Evolutionary conservation across 2,329 filamentous ascomycete species (phyloP), one percentile per base, ranked within the genome.

Genomic region (Phialemonium atrogriseum): DNA sequence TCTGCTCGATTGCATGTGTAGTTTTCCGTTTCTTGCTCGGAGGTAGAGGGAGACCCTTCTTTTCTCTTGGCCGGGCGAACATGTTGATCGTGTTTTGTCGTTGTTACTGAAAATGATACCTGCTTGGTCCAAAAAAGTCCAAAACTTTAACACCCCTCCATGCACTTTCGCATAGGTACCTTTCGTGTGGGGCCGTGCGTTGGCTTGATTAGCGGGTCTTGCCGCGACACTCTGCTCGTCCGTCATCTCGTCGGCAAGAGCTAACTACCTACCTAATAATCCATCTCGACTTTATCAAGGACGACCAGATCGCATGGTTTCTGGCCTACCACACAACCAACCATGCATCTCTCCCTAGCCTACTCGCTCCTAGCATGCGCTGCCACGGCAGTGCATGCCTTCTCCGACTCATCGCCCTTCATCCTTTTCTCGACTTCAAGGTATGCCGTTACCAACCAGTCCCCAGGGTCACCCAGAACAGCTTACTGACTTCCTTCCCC

Each of bases 331-430:
- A n/a, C 27, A 16, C 13, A 15, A 30, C 17, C 34, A 43, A 60
- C 46, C 41, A 80, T 79, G 75, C 73, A 68, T 64, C 50, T 68
- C 49, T 68, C 67, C 34, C 53, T 60, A 51, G 49, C 69, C 49
- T 57, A 64, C 38, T 56, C 66, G 44, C 51, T 72, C 30, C 58
- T 74, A 50, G 68, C 68, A 47, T 66, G 73, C 44, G 68, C 72
- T 38, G 66, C 68, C 15, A n/a, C n/a, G n/a, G 77, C 70, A 26
- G 44, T 36, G 33, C 64, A 76, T 39, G 88, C 85, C 16, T 91
- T 94, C 56, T 77, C 75, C 41, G 81, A 94, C 58, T 86, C 88
- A 3, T 88, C 85, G 33, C 89, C 91, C 12, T 91, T 94, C 58
- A 73, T 94, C 53, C 64, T 95, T 44, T 80, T 93, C 56, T 95